Conservation (phyloP, 768 basidiomycete species). For the Cystobasidium ongulense region DNA sequence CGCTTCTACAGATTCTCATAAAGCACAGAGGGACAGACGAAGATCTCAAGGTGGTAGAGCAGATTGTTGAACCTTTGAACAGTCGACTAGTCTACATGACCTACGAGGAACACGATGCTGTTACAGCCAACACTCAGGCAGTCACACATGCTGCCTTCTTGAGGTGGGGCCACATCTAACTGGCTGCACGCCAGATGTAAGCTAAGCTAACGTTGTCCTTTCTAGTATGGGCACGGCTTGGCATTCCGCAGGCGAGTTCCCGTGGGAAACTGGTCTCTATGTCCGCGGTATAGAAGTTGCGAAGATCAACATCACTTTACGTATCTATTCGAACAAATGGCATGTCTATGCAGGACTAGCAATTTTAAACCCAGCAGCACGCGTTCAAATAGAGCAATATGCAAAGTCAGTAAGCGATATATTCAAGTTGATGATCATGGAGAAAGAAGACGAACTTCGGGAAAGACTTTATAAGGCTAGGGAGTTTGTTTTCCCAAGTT, state of each 20-base stretch:
- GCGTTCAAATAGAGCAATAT: constrained; percentile 81
- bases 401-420: constrained; percentile 74
- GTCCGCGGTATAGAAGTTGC: constrained; percentile 96
- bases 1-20: constrained; percentile 63
- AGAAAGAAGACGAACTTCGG: constrained; percentile 54
- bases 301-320: constrained; percentile 91
- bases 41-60: constrained; percentile 68
- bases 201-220: neutral
- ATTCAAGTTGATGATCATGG: constrained; percentile 87
- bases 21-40: constrained; percentile 70
- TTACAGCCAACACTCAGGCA: constrained; percentile 97
- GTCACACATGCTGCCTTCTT: constrained; percentile 97
- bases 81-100: constrained; percentile 83
- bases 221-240: constrained; percentile 96
- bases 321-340: constrained; percentile 96
- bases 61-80: constrained; percentile 65
- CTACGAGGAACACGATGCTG: constrained; percentile 92
- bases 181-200: neutral
- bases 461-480: constrained; percentile 66
- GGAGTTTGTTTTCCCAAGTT: constrained; percentile 61
- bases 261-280: constrained; percentile 88
- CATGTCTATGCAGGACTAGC: constrained; percentile 99
- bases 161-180: constrained; percentile 53
- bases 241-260: constrained; percentile 66
- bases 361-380: constrained; percentile 86